phyloP scores from a whole-genome alignment of 164 flowering plant species.

The Aristolochia fimbriata region DNA sequence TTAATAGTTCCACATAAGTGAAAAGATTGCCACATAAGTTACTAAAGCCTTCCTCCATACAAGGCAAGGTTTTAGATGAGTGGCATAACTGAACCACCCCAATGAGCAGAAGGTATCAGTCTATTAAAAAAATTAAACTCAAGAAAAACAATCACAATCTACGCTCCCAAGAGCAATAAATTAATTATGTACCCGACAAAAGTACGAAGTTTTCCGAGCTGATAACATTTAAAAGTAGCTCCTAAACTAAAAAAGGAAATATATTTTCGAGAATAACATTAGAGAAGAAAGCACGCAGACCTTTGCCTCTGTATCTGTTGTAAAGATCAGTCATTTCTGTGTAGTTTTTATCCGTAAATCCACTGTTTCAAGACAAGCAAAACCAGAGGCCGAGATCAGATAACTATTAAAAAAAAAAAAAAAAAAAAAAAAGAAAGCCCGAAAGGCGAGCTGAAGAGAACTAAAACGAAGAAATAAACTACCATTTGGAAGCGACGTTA shows the following conservation, averaged over 20 bases:
- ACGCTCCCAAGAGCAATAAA: too few species aligned
- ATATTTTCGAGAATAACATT: neutral
- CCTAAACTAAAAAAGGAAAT: too few species aligned
- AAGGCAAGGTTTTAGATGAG: too few species aligned
- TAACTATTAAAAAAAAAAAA: neutral
- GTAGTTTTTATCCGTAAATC: constrained; percentile 60
- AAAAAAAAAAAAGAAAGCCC: neutral
- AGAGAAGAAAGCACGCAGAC: constrained; percentile 16
- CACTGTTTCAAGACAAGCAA: constrained; percentile 32
- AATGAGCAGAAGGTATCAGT: too few species aligned
- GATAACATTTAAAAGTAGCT: neutral
- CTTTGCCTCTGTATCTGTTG: constrained; percentile 58
- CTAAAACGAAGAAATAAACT: too few species aligned
- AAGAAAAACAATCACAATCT: too few species aligned
- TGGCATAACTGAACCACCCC: too few species aligned
- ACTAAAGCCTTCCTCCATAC: too few species aligned
- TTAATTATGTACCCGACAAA: too few species aligned
- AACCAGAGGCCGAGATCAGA: neutral
- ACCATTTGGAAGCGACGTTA: constrained; percentile 96
- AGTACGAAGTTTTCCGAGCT: neutral
- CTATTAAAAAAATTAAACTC: too few species aligned
- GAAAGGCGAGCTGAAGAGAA: neutral
- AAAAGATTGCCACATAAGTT: too few species aligned
- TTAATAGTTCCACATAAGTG: too few species aligned
- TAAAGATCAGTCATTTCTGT: constrained; percentile 72